Percentiles rank a stretch among this genome's conserved stretches.
Evolutionary conservation across 345 rosid genomes (phyloP).

Genomic region (Salix purpurea): DNA sequence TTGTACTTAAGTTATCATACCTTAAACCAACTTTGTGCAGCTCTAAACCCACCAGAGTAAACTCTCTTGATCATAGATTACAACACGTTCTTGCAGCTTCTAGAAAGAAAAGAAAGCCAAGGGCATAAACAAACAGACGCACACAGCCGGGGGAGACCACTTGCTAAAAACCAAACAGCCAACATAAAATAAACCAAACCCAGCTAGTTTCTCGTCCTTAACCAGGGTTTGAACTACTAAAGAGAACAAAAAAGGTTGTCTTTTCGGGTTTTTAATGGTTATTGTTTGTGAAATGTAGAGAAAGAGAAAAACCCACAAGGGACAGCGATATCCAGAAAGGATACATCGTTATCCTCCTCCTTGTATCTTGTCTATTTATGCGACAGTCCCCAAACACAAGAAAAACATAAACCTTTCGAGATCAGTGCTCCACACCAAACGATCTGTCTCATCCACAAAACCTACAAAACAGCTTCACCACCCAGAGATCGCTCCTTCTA

Average conservation of each 20-base stretch:
- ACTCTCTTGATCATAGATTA: background rate
- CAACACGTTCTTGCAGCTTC: background rate
- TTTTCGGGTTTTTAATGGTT: background rate
- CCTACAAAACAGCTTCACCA: conserved; percentile 9
- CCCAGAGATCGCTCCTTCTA: conserved; percentile 17
- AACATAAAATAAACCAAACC: background rate
- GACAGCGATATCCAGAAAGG: conserved; percentile 38
- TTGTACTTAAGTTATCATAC: background rate
- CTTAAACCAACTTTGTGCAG: background rate
- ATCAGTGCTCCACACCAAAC: conserved; percentile 59
- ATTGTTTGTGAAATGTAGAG: conserved; percentile 20
- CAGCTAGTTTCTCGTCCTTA: conserved; percentile 8
- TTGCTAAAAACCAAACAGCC: background rate
- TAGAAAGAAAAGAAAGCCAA: background rate
- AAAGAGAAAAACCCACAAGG: conserved; percentile 32
- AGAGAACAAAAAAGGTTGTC: too few species aligned
- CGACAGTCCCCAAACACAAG: conserved; percentile 59
- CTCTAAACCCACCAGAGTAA: background rate
- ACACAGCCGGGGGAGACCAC: background rate
- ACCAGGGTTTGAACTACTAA: background rate
- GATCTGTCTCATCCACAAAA: conserved; percentile 36
- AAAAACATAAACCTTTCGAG: conserved; percentile 49
- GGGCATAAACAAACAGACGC: background rate
- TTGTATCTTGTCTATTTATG: conserved; percentile 27
- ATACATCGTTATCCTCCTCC: conserved; percentile 33